A percentile compares a stretch with the other conserved stretches of the same genome.
Evolutionary conservation across 78 protist species (phyloP).

Genomic region (Dictyostelium firmibasis): DNA sequence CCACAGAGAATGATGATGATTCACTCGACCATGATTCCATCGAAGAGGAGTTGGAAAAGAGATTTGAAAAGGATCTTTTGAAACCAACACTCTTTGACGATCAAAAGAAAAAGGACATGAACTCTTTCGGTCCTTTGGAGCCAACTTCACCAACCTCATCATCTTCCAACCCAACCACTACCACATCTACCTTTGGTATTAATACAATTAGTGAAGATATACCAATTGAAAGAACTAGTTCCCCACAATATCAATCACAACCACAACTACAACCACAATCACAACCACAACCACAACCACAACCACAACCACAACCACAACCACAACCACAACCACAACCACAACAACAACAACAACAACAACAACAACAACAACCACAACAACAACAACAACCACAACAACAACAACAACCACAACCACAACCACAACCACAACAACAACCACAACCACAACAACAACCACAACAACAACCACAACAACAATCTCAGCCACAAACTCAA

Average conservation of each 20-base stretch:
- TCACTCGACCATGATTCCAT: conserved; percentile 12
- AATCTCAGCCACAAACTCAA: neutral
- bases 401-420: neutral
- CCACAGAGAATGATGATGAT: neutral
- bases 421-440: conserved; percentile 26
- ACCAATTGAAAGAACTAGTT: conserved; percentile 15
- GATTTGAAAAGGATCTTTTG: conserved; percentile 22
- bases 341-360: neutral
- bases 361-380: neutral
- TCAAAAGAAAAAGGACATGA: neutral
- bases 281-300: neutral
- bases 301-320: neutral
- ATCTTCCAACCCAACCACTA: neutral
- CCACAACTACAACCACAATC: neutral
- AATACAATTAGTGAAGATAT: neutral
- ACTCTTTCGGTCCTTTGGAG: neutral
- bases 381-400: conserved; percentile 9
- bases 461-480: neutral
- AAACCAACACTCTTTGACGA: conserved; percentile 2
- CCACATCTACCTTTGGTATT: neutral
- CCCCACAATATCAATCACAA: conserved; percentile 1
- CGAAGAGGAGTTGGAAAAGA: neutral
- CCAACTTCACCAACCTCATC: neutral
- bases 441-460: conserved; percentile 26
- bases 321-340: neutral